phyloP scores from a whole-genome alignment of 2,329 filamentous ascomycete genomes.

The Chaetomium strumarium region DNA sequence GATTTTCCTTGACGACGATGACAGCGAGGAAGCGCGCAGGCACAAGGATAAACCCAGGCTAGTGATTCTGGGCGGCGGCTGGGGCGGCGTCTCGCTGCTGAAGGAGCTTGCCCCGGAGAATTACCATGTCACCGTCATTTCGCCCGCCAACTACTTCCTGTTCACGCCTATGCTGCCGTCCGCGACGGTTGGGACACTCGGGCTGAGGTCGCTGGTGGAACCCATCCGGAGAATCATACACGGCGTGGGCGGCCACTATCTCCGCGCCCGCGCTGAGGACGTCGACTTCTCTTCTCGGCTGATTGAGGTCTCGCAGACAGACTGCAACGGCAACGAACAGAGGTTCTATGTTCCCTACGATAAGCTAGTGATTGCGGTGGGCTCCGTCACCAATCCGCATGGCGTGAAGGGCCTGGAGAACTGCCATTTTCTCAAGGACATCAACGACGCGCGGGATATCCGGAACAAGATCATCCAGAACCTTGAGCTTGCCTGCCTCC shows the following conservation, averaged over 20 bases:
- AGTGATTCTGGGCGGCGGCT: conserved; percentile 88
- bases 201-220: conserved; percentile 85
- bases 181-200: conserved; percentile 91
- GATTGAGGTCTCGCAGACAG: conserved; percentile 74
- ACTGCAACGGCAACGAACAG: conserved; percentile 63
- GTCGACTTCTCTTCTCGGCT: conserved; percentile 89
- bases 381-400: conserved; percentile 88
- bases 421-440: conserved; percentile 92
- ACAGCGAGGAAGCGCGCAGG: conserved; percentile 60
- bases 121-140: conserved; percentile 93
- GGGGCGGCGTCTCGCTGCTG: conserved; percentile 86
- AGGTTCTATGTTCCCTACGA: conserved; percentile 96
- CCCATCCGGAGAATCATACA: conserved; percentile 81
- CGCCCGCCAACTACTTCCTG: conserved; percentile 91
- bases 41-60: conserved; percentile 86
- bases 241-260: conserved; percentile 77
- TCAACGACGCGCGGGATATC: conserved; percentile 84
- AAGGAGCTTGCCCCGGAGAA: conserved; percentile 87
- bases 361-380: conserved; percentile 88
- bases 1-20: conserved; percentile 82
- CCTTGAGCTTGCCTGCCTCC: conserved; percentile 84
- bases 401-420: conserved; percentile 92
- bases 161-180: conserved; percentile 98
- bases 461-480: conserved; percentile 85
- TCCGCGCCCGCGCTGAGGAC: conserved; percentile 80